A percentile compares a stretch with the other conserved stretches of the same genome.
phyloP scores from a whole-genome alignment of 148 eudicot genomes.

The Cornus kousa region DNA sequence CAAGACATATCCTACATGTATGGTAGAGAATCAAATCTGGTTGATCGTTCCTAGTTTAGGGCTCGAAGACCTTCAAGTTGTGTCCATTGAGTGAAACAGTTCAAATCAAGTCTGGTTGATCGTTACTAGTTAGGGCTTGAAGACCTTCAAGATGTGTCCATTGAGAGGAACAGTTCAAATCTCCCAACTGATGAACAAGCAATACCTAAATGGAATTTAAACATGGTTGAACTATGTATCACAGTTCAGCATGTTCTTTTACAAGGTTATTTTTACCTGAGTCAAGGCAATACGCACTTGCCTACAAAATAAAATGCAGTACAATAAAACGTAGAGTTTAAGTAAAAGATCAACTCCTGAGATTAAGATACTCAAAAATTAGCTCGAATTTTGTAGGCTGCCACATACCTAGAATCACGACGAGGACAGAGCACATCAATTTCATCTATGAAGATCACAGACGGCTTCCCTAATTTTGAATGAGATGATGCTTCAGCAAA shows the following conservation, averaged over 20 bases:
- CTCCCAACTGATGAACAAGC: neutral
- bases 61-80: neutral
- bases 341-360: neutral
- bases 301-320: neutral
- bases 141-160: neutral
- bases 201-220: neutral
- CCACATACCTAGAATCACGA: constrained; percentile 66
- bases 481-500: constrained; percentile 77
- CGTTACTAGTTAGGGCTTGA: neutral
- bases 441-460: constrained; percentile 89
- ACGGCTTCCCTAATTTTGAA: constrained; percentile 72
- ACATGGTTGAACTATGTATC: neutral
- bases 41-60: neutral
- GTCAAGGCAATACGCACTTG: neutral
- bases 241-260: neutral
- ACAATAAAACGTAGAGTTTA: neutral
- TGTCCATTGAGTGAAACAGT: neutral
- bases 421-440: constrained; percentile 95
- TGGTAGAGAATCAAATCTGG: neutral
- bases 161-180: neutral
- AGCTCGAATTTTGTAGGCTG: neutral
- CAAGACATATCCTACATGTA: neutral
- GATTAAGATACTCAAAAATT: neutral
- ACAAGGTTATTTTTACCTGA: neutral
- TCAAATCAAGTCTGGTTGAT: too few relatives aligned